phyloP scores from a whole-genome alignment of 2,329 filamentous ascomycete genomes.

The Xylariomycetidae sp. region DNA sequence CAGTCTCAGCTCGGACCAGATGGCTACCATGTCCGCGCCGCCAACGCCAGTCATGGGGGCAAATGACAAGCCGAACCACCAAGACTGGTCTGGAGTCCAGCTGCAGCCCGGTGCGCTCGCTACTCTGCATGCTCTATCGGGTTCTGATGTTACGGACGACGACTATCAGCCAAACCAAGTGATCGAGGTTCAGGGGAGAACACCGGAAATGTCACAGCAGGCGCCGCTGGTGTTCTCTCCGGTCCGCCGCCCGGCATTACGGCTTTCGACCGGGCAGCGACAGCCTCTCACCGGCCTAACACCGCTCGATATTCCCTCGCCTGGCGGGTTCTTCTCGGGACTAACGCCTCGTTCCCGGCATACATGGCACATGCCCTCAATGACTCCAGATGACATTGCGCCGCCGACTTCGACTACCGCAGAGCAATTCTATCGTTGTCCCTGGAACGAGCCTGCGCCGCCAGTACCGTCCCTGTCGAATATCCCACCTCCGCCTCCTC shows the following conservation, averaged over 20 bases:
- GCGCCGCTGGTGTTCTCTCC: slow-evolving; percentile 44
- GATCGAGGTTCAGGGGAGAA: slow-evolving; percentile 43
- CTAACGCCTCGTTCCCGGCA: slow-evolving; percentile 68
- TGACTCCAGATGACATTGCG: slow-evolving; percentile 45
- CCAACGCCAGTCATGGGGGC: slow-evolving; percentile 69
- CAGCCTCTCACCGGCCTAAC: slow-evolving; percentile 66
- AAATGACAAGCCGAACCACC: slow-evolving; percentile 43
- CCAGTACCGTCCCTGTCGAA: slow-evolving; percentile 24
- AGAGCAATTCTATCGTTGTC: slow-evolving; percentile 82
- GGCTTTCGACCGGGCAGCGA: slow-evolving; percentile 43
- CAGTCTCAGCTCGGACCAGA: slow-evolving; percentile 80
- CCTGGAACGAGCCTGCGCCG: slow-evolving; percentile 54
- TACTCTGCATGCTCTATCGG: slow-evolving; percentile 68
- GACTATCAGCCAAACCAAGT: slow-evolving; percentile 54
- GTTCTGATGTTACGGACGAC: slow-evolving; percentile 49
- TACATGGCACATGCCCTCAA: slow-evolving; percentile 68
- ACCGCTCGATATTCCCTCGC: slow-evolving; percentile 81
- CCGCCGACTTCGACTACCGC: slow-evolving; percentile 85
- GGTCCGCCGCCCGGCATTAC: slow-evolving; percentile 27
- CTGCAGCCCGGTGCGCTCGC: slow-evolving; percentile 77
- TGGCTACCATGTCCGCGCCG: slow-evolving; percentile 76
- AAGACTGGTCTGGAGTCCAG: slow-evolving; percentile 65
- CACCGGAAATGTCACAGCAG: slow-evolving; percentile 48
- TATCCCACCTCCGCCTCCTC: slow-evolving; percentile 30
- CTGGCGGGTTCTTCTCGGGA: slow-evolving; percentile 85